Evolutionary conservation across 306 rosid species (phyloP).

Genomic region (Ziziphus jujuba): DNA sequence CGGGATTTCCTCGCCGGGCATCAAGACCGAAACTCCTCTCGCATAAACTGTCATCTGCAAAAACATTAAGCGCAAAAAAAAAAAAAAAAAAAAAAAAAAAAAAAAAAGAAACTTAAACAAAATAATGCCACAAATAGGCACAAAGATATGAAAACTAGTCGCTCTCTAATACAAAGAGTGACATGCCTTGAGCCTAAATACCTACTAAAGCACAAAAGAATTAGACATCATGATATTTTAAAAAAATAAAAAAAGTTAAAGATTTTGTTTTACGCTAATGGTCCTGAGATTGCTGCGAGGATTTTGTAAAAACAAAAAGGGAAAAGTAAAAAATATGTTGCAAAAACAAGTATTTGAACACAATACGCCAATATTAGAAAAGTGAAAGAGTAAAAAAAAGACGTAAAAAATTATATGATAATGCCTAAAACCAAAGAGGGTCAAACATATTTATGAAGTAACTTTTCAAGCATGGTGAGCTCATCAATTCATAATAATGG

Average conservation of each 20-base stretch:
- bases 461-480: constrained; percentile 23
- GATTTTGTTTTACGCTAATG: too few relatives aligned
- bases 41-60: constrained; percentile 47
- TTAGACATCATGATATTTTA: too few relatives aligned
- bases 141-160: not conserved
- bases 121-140: too few relatives aligned
- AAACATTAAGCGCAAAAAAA: not conserved
- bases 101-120: not conserved
- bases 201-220: too few relatives aligned
- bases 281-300: too few relatives aligned
- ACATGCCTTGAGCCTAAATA: too few relatives aligned
- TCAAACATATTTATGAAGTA: not conserved
- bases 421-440: constrained; percentile 25
- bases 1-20: constrained; percentile 68
- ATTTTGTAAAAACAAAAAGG: not conserved
- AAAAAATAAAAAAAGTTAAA: too few relatives aligned
- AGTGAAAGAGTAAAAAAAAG: not conserved
- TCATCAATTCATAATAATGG: constrained; percentile 6
- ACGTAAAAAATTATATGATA: constrained; percentile 22
- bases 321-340: not conserved
- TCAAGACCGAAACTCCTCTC: constrained; percentile 60
- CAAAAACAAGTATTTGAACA: too few relatives aligned
- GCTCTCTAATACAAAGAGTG: not conserved
- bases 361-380: not conserved
- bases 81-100: too few relatives aligned